phyloP scores from a whole-genome alignment of 176 grass and related monocot species.

The Microstegium vimineum region DNA sequence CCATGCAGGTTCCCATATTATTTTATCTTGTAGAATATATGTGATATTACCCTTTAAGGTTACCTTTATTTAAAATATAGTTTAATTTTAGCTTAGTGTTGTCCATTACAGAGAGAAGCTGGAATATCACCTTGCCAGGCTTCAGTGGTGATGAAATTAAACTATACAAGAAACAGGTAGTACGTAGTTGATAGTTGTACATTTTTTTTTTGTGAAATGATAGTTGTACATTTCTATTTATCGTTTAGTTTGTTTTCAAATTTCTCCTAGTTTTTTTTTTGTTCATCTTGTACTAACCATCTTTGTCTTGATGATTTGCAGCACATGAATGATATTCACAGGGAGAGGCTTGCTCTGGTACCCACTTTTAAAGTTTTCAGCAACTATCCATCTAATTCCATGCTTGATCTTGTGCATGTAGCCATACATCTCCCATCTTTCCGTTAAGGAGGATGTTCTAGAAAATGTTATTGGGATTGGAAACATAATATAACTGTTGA shows the following conservation, averaged over 20 bases:
- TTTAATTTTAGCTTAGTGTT: conserved; percentile 9
- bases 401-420: not conserved
- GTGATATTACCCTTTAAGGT: not conserved
- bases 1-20: conserved; percentile 63
- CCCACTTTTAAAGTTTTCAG: conserved; percentile 3
- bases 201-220: conserved; percentile 27
- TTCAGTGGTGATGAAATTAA: conserved; percentile 95
- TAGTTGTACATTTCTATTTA: conserved; percentile 22
- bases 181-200: conserved; percentile 14
- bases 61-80: not conserved
- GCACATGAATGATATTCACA: conserved; percentile 94
- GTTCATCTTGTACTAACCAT: conserved; percentile 4
- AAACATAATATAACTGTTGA: not conserved
- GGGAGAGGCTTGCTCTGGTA: conserved; percentile 93
- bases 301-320: conserved; percentile 39
- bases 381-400: not conserved
- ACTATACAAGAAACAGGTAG: conserved; percentile 91
- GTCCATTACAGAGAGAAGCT: conserved; percentile 70
- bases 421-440: not conserved
- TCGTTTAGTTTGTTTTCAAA: conserved; percentile 8
- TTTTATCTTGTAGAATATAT: conserved; percentile 22
- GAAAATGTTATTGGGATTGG: not conserved
- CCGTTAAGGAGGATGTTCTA: not conserved
- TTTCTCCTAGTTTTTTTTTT: not conserved
- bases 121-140: conserved; percentile 89